These are phyloP conservation scores for Arthrobotrys sphaeroides DNA, from an alignment of 2,329 filamentous ascomycete species.

Conservation along the genomic window DNA sequence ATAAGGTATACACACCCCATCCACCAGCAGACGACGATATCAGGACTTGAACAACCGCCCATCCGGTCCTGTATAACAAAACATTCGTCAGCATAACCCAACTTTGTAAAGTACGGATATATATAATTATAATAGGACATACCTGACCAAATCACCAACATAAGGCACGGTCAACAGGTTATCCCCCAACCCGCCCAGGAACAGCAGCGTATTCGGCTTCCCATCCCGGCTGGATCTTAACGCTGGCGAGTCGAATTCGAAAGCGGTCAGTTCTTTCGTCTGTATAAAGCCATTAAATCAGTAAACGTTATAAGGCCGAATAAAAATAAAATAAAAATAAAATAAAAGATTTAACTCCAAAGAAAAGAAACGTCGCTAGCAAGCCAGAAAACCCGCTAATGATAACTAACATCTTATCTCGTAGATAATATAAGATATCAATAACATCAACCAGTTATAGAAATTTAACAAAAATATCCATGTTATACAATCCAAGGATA, in stretches of 20 bases:
- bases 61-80: slow-evolving; percentile 58
- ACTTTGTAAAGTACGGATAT: neutral
- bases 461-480: neutral
- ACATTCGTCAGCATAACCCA: neutral
- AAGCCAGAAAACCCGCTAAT: too few species aligned
- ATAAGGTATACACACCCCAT: slow-evolving; percentile 59
- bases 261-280: slow-evolving; percentile 56
- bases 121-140: neutral
- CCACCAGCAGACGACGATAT: slow-evolving; percentile 64
- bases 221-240: slow-evolving; percentile 9
- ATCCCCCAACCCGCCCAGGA: slow-evolving; percentile 76
- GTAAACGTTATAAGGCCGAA: neutral
- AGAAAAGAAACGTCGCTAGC: neutral
- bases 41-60: slow-evolving; percentile 65
- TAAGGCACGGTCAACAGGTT: slow-evolving; percentile 74
- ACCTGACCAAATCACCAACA: slow-evolving; percentile 36
- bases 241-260: slow-evolving; percentile 45
- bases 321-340: neutral
- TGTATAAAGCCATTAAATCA: slow-evolving; percentile 54
- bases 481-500: neutral
- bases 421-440: neutral
- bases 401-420: too few species aligned
- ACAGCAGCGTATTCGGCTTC: slow-evolving; percentile 65
- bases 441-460: neutral
- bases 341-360: neutral